Base-by-base conservation (phyloP, 202 grass and related monocot species). In the Zoysia matrella region DNA sequence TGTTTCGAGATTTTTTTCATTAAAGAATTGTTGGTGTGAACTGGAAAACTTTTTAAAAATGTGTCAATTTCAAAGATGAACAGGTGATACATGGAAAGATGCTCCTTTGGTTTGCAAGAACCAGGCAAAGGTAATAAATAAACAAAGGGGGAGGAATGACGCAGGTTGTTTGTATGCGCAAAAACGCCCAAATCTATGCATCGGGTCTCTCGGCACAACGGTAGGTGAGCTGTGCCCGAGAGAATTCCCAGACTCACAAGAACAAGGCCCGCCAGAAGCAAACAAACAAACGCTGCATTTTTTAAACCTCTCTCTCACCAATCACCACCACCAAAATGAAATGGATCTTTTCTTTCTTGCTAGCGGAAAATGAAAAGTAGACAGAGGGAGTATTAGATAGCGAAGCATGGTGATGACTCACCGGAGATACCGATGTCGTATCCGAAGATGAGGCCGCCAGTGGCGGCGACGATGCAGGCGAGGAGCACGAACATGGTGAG, bases 391-490 rank as follows among this genome's bases (percentile, higher is more conserved):
- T 30, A 30, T 30, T 30, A 30, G 22, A 30, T 30, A 30, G 22
- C 22, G 22, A 30, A 30, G 55, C 14, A n/a, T n/a, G 52, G 4
- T 3, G 64, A 43, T 4, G 56, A 53, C 83, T 5, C 22, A 98
- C 96, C 96, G 67, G 96, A 98, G 89, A 98, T 95, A 41, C 96
- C 96, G 56, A 98, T 95, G 65, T 98, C 96, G 2, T 98, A 98
- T 47, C 95, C 95, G 68, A 95, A 98, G 81, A 98, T 98, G 84
- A 98, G 92, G 2, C 95, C 95, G 66, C 95, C 96, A 71, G 92
- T 95, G 67, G 96, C 96, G n/a, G 96, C 96, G 74, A 98, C 92
- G 73, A 98, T 74, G 84, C 96, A 98, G 51, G 89, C 82, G 46
- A 98, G 45, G 83, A 98, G 90, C 66, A 98, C 96, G 82, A 93